A percentile compares a stretch with the other conserved stretches of the same genome.
phyloP scores from a whole-genome alignment of 1,139 yeast species.

The Geotrichum restrictum region DNA sequence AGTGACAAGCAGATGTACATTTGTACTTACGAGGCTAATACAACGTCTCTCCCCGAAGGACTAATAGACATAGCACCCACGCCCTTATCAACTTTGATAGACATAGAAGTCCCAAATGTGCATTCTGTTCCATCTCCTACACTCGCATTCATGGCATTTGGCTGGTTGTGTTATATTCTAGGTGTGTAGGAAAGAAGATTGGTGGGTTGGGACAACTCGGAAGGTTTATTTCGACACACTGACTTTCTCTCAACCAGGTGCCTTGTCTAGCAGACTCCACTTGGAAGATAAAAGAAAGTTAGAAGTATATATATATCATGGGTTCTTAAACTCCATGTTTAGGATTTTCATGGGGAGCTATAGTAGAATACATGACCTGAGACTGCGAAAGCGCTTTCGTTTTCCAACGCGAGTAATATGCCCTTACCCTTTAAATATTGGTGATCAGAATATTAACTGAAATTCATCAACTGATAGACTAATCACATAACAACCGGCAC shows the following conservation, averaged over 20 bases:
- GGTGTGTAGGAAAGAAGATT: neutral
- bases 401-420: too few species aligned
- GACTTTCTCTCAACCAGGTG: neutral
- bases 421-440: neutral
- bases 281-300: too few species aligned
- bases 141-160: constrained; percentile 13
- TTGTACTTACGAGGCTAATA: constrained; percentile 62
- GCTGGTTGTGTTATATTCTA: neutral
- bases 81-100: constrained; percentile 85
- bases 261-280: too few species aligned
- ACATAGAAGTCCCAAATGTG: constrained; percentile 38
- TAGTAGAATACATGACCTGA: too few species aligned
- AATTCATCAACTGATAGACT: neutral
- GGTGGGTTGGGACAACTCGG: neutral
- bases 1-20: neutral
- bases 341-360: too few species aligned
- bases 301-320: too few species aligned
- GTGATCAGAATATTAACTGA: too few species aligned
- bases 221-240: neutral
- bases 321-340: too few species aligned
- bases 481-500: neutral
- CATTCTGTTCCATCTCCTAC: constrained; percentile 11
- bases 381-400: too few species aligned
- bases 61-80: constrained; percentile 90
- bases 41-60: constrained; percentile 92